Conservation (phyloP, 345 rosid species). For the Reutealis trisperma region DNA sequence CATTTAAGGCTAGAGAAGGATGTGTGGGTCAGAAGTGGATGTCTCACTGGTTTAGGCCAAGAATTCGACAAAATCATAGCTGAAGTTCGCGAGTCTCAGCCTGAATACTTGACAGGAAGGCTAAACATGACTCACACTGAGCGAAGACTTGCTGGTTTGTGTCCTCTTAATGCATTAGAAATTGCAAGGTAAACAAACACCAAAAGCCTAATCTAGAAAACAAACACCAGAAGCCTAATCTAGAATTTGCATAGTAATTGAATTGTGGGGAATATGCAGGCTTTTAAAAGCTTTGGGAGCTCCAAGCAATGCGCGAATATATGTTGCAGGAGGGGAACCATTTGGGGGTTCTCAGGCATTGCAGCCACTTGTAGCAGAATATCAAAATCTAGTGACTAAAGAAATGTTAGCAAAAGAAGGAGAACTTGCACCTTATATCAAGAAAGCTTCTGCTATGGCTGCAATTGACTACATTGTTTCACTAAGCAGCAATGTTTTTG, state of each 20-base stretch:
- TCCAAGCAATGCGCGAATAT: slow-evolving; percentile 51
- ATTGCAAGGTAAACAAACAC: slow-evolving; percentile 48
- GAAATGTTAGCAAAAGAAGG: slow-evolving; percentile 56
- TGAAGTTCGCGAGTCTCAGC: slow-evolving; percentile 30
- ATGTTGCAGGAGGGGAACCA: slow-evolving; percentile 73
- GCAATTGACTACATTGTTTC: slow-evolving; percentile 77
- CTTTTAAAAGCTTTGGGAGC: slow-evolving; percentile 71
- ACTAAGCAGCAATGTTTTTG: slow-evolving; percentile 64
- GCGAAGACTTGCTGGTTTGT: slow-evolving; percentile 63
- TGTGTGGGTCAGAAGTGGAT: slow-evolving; percentile 80
- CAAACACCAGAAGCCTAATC: background rate
- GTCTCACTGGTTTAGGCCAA: slow-evolving; percentile 64
- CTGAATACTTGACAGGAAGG: slow-evolving; percentile 15
- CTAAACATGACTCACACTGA: slow-evolving; percentile 39
- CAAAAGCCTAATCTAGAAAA: background rate
- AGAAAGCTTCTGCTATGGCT: slow-evolving; percentile 63
- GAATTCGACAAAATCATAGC: slow-evolving; percentile 48
- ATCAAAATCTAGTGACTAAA: slow-evolving; percentile 54
- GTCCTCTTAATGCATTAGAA: slow-evolving; percentile 67
- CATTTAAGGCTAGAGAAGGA: slow-evolving; percentile 77
- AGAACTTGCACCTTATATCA: slow-evolving; percentile 57
- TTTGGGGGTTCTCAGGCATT: slow-evolving; percentile 64
- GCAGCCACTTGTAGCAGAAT: slow-evolving; percentile 54
- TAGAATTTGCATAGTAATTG: background rate
- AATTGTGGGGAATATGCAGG: slow-evolving; percentile 30